Conservation (phyloP, 2,329 filamentous ascomycete species). For the Macrophomina tecta region DNA sequence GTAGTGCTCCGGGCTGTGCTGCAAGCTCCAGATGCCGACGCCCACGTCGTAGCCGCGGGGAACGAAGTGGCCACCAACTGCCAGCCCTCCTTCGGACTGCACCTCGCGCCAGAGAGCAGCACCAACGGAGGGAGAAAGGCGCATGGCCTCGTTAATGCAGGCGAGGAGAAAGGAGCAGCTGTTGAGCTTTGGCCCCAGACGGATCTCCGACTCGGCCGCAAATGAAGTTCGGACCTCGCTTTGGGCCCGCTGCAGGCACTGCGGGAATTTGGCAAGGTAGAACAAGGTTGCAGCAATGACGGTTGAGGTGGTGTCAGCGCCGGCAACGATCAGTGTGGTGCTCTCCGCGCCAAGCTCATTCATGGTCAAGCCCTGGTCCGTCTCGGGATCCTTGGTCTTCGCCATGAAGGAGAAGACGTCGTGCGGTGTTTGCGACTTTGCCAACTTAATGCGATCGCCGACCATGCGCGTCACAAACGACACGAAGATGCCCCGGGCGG, state of each 20-base stretch:
- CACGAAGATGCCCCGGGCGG: constrained; percentile 19
- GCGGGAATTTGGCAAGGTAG: constrained; percentile 51
- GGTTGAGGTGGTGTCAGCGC: constrained; percentile 53
- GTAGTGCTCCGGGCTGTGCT: constrained; percentile 47
- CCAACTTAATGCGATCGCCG: constrained; percentile 7
- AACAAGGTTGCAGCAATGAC: constrained; percentile 50
- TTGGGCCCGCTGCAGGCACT: constrained; percentile 40
- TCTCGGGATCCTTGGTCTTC: constrained; percentile 54
- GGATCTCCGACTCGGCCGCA: constrained; percentile 45
- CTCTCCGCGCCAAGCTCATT: constrained; percentile 58
- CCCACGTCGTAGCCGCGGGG: constrained; percentile 47
- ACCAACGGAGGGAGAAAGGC: constrained; percentile 48
- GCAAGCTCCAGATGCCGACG: constrained; percentile 47
- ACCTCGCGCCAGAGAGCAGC: constrained; percentile 46
- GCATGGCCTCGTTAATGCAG: constrained; percentile 50
- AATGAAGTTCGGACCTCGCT: constrained; percentile 45
- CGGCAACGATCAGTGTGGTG: constrained; percentile 56
- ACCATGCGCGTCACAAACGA: constrained; percentile 18
- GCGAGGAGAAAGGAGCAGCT: constrained; percentile 45
- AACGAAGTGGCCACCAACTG: constrained; percentile 35
- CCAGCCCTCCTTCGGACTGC: constrained; percentile 40
- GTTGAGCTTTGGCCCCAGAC: constrained; percentile 43
- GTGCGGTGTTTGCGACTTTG: constrained; percentile 30
- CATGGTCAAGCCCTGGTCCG: constrained; percentile 50
- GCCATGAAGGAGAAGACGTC: constrained; percentile 57